A percentile compares a stretch with the other conserved stretches of the same genome.
Conservation (phyloP, 495 filamentous ascomycete species). For the Choiromyces venosus region DNA sequence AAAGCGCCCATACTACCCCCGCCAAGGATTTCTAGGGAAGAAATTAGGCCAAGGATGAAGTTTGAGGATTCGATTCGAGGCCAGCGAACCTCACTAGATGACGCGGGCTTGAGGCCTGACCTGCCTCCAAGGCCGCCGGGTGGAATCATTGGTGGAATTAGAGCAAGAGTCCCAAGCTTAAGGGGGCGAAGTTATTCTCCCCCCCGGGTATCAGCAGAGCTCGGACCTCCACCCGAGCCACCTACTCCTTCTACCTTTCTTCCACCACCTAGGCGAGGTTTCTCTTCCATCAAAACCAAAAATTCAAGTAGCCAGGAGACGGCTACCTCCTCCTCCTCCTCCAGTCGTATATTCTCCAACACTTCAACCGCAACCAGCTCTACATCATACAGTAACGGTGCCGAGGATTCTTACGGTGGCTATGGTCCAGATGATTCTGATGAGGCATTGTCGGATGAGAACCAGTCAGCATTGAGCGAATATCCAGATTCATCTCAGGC, state of each 20-base stretch:
- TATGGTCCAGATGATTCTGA: constrained; percentile 43
- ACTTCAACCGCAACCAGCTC: constrained; percentile 42
- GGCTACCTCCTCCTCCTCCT: constrained; percentile 6
- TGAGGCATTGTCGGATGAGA: constrained; percentile 29
- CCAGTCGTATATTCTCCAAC: constrained; percentile 9
- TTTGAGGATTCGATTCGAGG: constrained; percentile 37
- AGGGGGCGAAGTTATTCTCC: constrained; percentile 42
- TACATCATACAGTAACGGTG: constrained; percentile 45
- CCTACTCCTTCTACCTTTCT: constrained; percentile 28
- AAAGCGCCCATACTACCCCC: constrained; percentile 33
- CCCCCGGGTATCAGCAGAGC: constrained; percentile 15
- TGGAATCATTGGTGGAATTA: constrained; percentile 26
- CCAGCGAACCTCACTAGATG: constrained; percentile 36
- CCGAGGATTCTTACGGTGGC: constrained; percentile 37
- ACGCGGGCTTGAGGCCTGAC: constrained; percentile 37
- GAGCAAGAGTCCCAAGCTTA: constrained; percentile 32
- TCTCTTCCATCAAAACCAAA: constrained; percentile 18
- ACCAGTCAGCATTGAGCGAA: constrained; percentile 46
- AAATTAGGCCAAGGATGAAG: constrained; percentile 31
- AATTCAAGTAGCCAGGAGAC: constrained; percentile 15
- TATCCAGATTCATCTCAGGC: constrained; percentile 81
- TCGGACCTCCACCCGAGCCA: constrained; percentile 5
- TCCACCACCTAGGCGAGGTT: constrained; percentile 30
- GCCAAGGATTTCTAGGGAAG: constrained; percentile 36
- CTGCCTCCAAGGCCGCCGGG: constrained; percentile 34